Percentiles rank a stretch among this genome's conserved stretches.
Conservation (phyloP, 495 filamentous ascomycete genomes). For the Apiosordaria backusii region DNA sequence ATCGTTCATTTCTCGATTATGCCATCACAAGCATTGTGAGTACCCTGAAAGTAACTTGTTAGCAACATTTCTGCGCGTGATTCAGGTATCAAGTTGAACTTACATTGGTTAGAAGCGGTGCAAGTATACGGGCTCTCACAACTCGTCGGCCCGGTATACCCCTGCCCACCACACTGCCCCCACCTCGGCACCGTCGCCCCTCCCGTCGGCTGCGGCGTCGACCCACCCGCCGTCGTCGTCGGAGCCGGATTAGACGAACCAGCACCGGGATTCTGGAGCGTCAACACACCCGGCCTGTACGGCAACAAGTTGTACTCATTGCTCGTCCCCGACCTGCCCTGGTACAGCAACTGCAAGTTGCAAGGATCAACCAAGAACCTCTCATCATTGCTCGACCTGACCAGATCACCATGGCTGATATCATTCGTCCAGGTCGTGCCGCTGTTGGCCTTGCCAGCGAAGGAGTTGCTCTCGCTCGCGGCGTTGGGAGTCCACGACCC, state of each 20-base stretch:
- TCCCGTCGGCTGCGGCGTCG: not conserved
- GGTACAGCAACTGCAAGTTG: conserved; percentile 58
- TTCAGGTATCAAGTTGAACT: not conserved
- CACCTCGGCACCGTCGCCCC: conserved; percentile 16
- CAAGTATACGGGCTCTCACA: conserved; percentile 22
- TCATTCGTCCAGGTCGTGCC: conserved; percentile 61
- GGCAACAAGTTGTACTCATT: conserved; percentile 45
- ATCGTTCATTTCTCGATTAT: not conserved
- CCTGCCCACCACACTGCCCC: conserved; percentile 22
- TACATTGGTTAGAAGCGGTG: conserved; percentile 18
- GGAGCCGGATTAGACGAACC: not conserved
- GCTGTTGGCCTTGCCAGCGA: conserved; percentile 61
- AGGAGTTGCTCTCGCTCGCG: conserved; percentile 49
- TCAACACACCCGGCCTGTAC: conserved; percentile 52
- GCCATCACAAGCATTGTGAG: not conserved
- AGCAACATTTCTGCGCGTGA: not conserved
- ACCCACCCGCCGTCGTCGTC: not conserved
- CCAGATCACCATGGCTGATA: conserved; percentile 60
- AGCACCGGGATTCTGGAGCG: conserved; percentile 31
- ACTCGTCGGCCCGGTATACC: conserved; percentile 20
- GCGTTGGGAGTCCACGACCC: conserved; percentile 56
- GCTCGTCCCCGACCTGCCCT: conserved; percentile 42
- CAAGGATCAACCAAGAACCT: conserved; percentile 55
- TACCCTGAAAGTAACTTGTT: not conserved
- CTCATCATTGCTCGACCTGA: conserved; percentile 53